Conservation (phyloP, 1,284 basidiomycete genomes). For the Boletus mariae region DNA sequence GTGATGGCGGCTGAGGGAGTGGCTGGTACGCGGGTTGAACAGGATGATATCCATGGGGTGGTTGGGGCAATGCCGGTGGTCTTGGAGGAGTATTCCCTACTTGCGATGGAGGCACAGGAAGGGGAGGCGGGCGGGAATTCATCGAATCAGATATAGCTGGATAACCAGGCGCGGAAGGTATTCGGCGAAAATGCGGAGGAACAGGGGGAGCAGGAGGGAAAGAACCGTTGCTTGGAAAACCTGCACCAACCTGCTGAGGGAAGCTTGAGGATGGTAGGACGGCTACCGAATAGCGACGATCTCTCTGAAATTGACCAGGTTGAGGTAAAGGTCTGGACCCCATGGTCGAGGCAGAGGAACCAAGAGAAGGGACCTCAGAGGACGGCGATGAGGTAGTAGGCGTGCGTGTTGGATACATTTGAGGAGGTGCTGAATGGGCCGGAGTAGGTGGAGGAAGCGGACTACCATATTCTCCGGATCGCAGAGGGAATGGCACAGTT, state of each 20-base stretch:
- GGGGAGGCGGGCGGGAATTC: slow-evolving; percentile 22
- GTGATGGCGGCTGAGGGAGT: slow-evolving; percentile 37
- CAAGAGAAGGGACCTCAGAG: slow-evolving; percentile 30
- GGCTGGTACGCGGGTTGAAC: slow-evolving; percentile 36
- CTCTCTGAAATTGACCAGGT: slow-evolving; percentile 33
- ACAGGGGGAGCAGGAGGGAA: slow-evolving; percentile 21
- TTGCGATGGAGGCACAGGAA: slow-evolving; percentile 30
- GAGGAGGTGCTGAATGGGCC: slow-evolving; percentile 25
- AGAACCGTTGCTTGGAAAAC: slow-evolving; percentile 20
- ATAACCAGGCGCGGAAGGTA: slow-evolving; percentile 29
- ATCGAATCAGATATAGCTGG: slow-evolving; percentile 21
- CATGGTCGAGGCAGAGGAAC: slow-evolving; percentile 30
- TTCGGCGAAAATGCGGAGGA: slow-evolving; percentile 23
- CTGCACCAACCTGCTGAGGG: slow-evolving; percentile 23
- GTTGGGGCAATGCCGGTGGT: slow-evolving; percentile 39
- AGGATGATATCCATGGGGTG: slow-evolving; percentile 34
- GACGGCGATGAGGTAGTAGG: slow-evolving; percentile 34
- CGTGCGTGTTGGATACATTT: slow-evolving; percentile 29
- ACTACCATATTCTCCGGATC: slow-evolving; percentile 22
- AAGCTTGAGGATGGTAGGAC: slow-evolving; percentile 33
- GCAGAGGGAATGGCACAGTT: slow-evolving; percentile 24
- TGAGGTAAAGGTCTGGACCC: slow-evolving; percentile 58
- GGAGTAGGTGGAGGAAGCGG: slow-evolving; percentile 24
- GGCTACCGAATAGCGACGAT: slow-evolving; percentile 36
- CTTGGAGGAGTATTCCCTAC: slow-evolving; percentile 25